phyloP scores from a whole-genome alignment of 2,329 filamentous ascomycete genomes.

The Chaetomiaceae sp. region DNA sequence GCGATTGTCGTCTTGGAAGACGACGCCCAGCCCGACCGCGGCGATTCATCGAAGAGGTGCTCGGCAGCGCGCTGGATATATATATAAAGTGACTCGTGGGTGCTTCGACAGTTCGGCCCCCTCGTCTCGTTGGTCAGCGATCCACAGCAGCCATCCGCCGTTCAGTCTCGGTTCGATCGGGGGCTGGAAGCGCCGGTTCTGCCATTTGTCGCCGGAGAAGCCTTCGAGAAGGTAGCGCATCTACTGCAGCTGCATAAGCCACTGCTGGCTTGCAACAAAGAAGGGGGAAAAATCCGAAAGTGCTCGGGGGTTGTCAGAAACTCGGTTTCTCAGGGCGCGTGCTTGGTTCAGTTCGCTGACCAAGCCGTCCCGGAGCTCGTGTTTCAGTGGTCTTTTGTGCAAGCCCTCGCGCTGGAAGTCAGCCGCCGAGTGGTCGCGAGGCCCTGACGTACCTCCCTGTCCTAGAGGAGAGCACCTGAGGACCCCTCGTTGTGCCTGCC shows the following conservation, averaged over 20 bases:
- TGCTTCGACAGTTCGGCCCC: not conserved
- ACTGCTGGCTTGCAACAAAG: not conserved
- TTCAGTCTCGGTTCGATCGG: not conserved
- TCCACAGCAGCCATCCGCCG: constrained; percentile 4
- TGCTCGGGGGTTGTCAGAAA: not conserved
- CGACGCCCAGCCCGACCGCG: constrained; percentile 4
- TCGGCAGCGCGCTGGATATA: no score
- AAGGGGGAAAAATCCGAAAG: not conserved
- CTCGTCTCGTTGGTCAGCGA: not conserved
- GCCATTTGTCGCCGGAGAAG: not conserved
- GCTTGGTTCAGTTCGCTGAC: constrained; percentile 1
- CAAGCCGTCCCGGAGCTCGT: not conserved
- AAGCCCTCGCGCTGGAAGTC: not conserved
- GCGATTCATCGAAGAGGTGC: constrained; percentile 9
- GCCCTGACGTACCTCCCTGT: constrained; percentile 8
- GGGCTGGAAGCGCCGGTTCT: not conserved
- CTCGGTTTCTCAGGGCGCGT: not conserved
- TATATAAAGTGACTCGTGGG: constrained; percentile 1
- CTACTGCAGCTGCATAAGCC: constrained; percentile 12
- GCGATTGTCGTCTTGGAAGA: constrained; percentile 16
- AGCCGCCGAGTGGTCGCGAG: not conserved
- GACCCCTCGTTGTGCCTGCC: not conserved
- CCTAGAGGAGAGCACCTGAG: not conserved
- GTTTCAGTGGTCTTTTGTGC: constrained; percentile 4
- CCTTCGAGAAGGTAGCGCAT: constrained; percentile 3